phyloP scores from a whole-genome alignment of 139 green algal genomes.

The Haematococcus lacustris region DNA sequence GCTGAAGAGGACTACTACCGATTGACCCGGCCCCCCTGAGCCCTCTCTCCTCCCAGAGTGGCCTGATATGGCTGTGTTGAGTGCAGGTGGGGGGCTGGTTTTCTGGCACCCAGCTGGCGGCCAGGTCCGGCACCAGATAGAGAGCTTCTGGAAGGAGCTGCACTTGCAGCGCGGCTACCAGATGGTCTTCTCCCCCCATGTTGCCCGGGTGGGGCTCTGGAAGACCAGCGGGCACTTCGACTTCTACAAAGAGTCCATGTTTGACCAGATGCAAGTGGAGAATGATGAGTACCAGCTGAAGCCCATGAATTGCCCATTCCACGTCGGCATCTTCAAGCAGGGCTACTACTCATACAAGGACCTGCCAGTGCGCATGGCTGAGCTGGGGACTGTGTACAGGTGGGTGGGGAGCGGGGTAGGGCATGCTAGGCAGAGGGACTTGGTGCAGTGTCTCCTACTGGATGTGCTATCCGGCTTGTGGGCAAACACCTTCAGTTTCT shows the following conservation, averaged over 20 bases:
- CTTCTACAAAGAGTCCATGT: slow-evolving; percentile 97
- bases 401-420: too few relatives aligned
- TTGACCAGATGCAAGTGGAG: slow-evolving; percentile 83
- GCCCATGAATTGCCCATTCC: slow-evolving; percentile 99
- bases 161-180: slow-evolving; percentile 84
- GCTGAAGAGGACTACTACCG: too few relatives aligned
- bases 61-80: too few relatives aligned
- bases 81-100: slow-evolving; percentile 73
- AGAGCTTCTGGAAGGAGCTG: slow-evolving; percentile 91
- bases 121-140: slow-evolving; percentile 80
- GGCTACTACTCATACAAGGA: slow-evolving; percentile 66
- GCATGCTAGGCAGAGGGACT: too few relatives aligned
- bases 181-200: slow-evolving; percentile 90
- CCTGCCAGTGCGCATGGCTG: slow-evolving; percentile 87
- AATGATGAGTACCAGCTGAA: slow-evolving; percentile 90
- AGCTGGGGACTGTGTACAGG: slow-evolving; percentile 96
- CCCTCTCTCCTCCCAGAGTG: too few relatives aligned
- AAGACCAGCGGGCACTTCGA: slow-evolving; percentile 92
- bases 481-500: too few relatives aligned
- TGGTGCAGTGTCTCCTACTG: too few relatives aligned
- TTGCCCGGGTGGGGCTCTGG: slow-evolving; percentile 94
- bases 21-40: too few relatives aligned
- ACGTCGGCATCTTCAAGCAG: slow-evolving; percentile 90
- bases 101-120: slow-evolving; percentile 94
- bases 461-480: too few relatives aligned